Evolutionary conservation across 345 rosid genomes (phyloP), one percentile per base, ranked within the genome.

Genomic region (Aquilaria malaccensis): DNA sequence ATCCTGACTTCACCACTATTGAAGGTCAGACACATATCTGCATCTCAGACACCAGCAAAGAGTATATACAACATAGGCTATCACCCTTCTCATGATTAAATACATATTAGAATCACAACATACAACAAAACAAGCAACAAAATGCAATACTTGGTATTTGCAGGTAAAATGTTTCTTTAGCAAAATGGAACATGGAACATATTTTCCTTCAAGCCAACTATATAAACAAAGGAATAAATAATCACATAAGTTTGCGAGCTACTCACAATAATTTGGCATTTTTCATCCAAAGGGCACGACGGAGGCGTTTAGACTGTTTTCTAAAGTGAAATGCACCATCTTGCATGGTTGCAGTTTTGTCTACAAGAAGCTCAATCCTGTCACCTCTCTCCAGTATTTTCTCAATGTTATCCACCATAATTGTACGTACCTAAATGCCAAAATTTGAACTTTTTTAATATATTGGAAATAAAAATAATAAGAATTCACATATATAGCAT

Each of bases 331-430:
- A 94, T 10, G 96, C 74, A 32, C 77, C 81, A 61, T 88, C 97
- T 77, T 94, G 97, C 93, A 94, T 91, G 22, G 96, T 88, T 50
- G 96, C 90, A 45, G 97, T 91, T 71, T 88, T 91, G 67, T 94
- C 99, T 70, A 91, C 97, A 52, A 94, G 93, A 72, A 91, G 87
- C 76, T 94, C 99, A 69, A 91, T 94, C 60, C 84, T 81, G 63
- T 94, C 96, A 48, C 99, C 99, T 76, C 99, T 85, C 67, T 91
- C 99, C 70, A 94, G 76, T 81, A 94, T 85, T 76, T 91, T 94
- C 76, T 94, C 97, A 66, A 94, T 85, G 74, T 94, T 94, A 59
- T 94, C 97, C 59, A 91, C 96, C 99, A 94, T 91, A 52, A 91
- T 81, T 37, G 97, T 84, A 13, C 89, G 97, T 64, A 94, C 78